Conservation (phyloP, 2,329 filamentous ascomycete species). For the Talaromyces rugulosus region DNA sequence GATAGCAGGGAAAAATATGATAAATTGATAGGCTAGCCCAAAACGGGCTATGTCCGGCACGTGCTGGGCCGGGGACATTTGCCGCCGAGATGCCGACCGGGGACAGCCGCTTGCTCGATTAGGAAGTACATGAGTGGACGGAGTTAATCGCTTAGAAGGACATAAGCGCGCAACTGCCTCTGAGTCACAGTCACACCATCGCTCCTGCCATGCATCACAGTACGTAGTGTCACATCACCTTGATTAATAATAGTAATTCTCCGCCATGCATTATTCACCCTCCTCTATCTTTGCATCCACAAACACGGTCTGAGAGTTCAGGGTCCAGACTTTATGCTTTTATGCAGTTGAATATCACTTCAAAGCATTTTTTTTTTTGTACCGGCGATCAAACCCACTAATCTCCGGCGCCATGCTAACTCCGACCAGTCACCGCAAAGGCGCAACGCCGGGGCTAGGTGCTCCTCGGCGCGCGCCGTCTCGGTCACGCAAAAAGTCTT, state of each 20-base stretch:
- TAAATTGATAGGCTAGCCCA: too few species aligned
- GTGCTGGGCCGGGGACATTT: background rate
- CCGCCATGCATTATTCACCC: too few species aligned
- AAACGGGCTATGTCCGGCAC: background rate
- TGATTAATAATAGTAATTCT: too few species aligned
- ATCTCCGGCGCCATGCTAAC: background rate
- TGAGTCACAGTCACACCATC: background rate
- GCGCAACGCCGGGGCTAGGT: background rate
- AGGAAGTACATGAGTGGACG: background rate
- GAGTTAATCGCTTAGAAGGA: background rate
- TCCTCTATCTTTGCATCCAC: background rate
- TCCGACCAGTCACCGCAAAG: background rate
- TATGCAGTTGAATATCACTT: background rate
- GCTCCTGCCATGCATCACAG: background rate
- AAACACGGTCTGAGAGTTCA: background rate
- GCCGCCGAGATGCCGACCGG: background rate
- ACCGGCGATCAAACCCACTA: background rate
- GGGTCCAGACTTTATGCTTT: background rate
- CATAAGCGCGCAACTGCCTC: background rate
- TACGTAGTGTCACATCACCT: background rate
- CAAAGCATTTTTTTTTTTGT: background rate
- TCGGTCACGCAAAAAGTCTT: background rate
- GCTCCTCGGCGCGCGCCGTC: background rate
- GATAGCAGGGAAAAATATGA: too few species aligned
- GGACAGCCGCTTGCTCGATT: background rate